phyloP scores from a whole-genome alignment of 1,284 basidiomycete species.

The Porogramme epimiltina region DNA sequence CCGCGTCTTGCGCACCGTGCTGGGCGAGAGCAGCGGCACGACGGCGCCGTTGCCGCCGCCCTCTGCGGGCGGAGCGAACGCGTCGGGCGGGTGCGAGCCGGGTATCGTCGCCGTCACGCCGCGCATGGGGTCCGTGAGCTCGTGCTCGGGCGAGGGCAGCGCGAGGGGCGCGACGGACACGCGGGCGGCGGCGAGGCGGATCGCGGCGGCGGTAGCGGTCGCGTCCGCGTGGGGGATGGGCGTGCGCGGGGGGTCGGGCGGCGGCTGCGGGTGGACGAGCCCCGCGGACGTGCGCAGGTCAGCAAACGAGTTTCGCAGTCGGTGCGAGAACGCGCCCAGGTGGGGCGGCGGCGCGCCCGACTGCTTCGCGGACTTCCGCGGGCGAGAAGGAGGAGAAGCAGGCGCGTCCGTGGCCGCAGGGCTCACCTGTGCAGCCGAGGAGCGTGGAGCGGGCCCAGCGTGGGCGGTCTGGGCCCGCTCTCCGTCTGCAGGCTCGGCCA shows the following conservation, averaged over 20 bases:
- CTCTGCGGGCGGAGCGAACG: too few relatives aligned
- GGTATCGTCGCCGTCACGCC: conserved; percentile 68
- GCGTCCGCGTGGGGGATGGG: conserved; percentile 48
- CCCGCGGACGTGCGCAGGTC: conserved; percentile 39
- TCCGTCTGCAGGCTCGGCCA: background rate
- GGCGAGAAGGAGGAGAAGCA: background rate
- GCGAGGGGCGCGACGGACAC: conserved; percentile 79
- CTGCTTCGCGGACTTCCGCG: conserved; percentile 15
- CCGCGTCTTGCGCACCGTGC: conserved; percentile 53
- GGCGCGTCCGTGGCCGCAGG: conserved; percentile 3
- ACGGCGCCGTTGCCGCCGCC: too few relatives aligned
- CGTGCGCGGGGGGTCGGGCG: conserved; percentile 29
- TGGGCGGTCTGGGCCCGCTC: background rate
- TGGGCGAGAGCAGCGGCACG: conserved; percentile 43
- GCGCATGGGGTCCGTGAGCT: conserved; percentile 84
- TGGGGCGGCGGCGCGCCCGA: conserved; percentile 26
- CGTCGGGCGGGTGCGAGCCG: conserved; percentile 50
- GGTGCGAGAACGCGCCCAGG: conserved; percentile 37
- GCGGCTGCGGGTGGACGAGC: conserved; percentile 12
- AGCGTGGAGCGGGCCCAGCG: background rate
- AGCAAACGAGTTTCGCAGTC: conserved; percentile 61
- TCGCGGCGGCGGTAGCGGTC: conserved; percentile 76
- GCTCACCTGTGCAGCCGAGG: background rate
- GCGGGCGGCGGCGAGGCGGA: conserved; percentile 79
- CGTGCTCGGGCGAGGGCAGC: conserved; percentile 85